Conservation (phyloP, 2,329 filamentous ascomycete species). For the Aspergillus felis region DNA sequence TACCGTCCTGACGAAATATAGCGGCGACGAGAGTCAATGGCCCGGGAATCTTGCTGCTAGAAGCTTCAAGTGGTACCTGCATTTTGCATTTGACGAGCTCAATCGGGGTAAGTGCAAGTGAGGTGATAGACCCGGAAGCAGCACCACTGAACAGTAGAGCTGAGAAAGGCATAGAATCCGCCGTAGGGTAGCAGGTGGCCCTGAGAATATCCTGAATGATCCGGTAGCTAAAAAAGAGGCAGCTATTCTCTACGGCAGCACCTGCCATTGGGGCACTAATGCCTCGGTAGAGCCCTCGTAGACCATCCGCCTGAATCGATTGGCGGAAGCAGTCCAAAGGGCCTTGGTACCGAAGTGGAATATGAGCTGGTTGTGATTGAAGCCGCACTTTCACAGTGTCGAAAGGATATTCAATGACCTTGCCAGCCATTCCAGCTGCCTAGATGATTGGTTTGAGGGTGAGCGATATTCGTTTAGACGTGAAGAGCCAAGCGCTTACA, state of each 20-base stretch:
- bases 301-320: conserved; percentile 73
- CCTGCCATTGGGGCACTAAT: conserved; percentile 88
- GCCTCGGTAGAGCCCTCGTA: conserved; percentile 80
- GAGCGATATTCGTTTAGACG: conserved; percentile 1
- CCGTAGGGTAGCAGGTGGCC: conserved; percentile 55
- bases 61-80: conserved; percentile 62
- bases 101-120: conserved; percentile 85
- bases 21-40: conserved; percentile 70
- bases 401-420: conserved; percentile 97
- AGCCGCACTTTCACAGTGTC: conserved; percentile 97
- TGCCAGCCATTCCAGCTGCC: conserved; percentile 82
- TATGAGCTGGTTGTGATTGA: conserved; percentile 85
- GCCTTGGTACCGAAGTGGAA: conserved; percentile 76
- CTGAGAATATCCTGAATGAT: conserved; percentile 61
- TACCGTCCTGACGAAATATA: conserved; percentile 76
- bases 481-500: conserved; percentile 45
- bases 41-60: conserved; percentile 48
- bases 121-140: conserved; percentile 83
- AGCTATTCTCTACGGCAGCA: conserved; percentile 87
- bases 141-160: conserved; percentile 77
- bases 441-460: conserved; percentile 29
- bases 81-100: conserved; percentile 99
- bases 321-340: conserved; percentile 92
- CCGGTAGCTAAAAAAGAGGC: conserved; percentile 87
- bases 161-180: conserved; percentile 64